Evolutionary conservation across 495 filamentous ascomycete species (phyloP), one percentile per base, ranked within the genome.

Genomic region (Tuber aestivum): DNA sequence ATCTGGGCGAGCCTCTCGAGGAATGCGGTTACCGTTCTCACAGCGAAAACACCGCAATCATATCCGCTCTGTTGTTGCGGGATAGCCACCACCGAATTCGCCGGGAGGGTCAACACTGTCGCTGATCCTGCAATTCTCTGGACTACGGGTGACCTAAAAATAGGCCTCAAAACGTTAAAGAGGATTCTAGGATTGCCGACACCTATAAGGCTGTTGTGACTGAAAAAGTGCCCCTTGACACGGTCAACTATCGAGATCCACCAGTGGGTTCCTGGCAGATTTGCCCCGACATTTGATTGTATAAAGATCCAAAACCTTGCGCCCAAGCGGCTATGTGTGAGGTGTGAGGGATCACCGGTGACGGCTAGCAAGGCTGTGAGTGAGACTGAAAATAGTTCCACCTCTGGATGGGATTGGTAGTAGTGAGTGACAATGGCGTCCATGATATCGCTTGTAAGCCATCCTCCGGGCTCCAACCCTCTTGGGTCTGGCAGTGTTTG

Each of bases 231-330:
- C 56, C 56, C 56, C 35, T 65, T 65, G 27, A 65, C 56, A 14
- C 56, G 56, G 56, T 65, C 56, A 35, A 65, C 56, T 65, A 65
- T 65, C 56, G 56, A 65, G 56, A 65, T 20, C 56, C 56, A 65
- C 56, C 56, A 65, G 56, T 65, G 56, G 14, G 27, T 35, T 2
- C 56, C 56, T 6, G 56, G 56, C 14, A 35, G 0, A 35, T 65
- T 5, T 65, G 10, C 56, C 27, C 32, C 3, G 5, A 69, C 9
- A 44, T 76, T 41, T 27, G 42, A 68, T 41, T 76, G 75, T 14
- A 45, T 56, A 45, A 76, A 76, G n/a, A 76, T 40, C 75, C 75
- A 76, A 44, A 76, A 76, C 27, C 56, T 65, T 20, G 56, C 56
- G 6, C 4, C 56, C 12, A 65, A 35, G 32, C 56, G 27, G 56